Evolutionary conservation across 768 basidiomycete species (phyloP).

Genomic region (Strobilomyces dryophilus): DNA sequence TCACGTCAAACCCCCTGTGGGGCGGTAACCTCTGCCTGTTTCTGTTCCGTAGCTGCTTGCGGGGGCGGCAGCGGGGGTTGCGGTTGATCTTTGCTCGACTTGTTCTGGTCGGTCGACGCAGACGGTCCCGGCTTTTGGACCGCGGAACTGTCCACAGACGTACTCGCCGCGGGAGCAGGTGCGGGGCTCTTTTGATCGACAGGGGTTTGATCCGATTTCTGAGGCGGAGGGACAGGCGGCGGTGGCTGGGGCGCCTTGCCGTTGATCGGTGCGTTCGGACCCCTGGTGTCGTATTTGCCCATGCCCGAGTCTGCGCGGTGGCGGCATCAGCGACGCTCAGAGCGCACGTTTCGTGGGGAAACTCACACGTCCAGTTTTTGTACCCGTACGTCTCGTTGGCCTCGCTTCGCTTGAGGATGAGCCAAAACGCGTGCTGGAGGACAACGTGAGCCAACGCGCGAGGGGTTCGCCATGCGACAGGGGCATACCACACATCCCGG

Average conservation of each 20-base stretch:
- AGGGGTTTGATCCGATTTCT: not conserved
- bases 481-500: constrained; percentile 52
- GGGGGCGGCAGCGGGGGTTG: not conserved
- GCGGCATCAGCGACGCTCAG: not conserved
- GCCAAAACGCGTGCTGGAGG: constrained; percentile 73
- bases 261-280: not conserved
- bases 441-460: not conserved
- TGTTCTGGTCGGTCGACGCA: not conserved
- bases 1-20: not conserved
- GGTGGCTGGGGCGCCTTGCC: not conserved
- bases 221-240: not conserved
- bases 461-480: not conserved
- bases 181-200: constrained; percentile 5
- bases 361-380: constrained; percentile 25
- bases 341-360: not conserved
- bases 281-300: constrained; percentile 12
- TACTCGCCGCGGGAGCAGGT: not conserved
- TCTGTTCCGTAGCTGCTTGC: constrained; percentile 5
- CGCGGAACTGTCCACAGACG: not conserved
- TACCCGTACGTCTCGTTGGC: constrained; percentile 52
- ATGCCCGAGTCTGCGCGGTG: constrained; percentile 14
- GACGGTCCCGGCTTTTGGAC: not conserved
- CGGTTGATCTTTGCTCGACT: not conserved
- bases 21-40: not conserved
- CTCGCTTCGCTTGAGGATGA: constrained; percentile 78